Conservation (phyloP, 495 filamentous ascomycete species). For the Penicillium argentinense region DNA sequence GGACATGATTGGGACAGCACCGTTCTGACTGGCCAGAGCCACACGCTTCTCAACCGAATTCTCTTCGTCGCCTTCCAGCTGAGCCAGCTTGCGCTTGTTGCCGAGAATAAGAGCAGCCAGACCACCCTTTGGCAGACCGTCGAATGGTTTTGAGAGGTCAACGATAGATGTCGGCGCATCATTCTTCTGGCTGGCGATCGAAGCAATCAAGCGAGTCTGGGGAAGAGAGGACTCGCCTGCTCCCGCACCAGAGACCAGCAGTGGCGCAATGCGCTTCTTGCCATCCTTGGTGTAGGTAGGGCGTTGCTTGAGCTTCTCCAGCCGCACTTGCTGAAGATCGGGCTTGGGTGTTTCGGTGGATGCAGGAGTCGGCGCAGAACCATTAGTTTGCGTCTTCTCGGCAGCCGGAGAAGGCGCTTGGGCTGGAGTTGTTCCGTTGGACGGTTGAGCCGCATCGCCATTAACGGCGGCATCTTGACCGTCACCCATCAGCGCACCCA, state of each 20-base stretch:
- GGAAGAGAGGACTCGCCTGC: conserved; percentile 84
- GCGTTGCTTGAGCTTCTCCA: conserved; percentile 81
- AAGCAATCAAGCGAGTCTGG: conserved; percentile 76
- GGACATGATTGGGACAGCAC: conserved; percentile 69
- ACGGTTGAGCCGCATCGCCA: conserved; percentile 37
- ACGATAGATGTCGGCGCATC: conserved; percentile 83
- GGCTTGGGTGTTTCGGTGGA: conserved; percentile 54
- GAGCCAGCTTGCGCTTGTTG: conserved; percentile 82
- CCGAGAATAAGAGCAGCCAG: conserved; percentile 81
- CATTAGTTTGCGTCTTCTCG: conserved; percentile 45
- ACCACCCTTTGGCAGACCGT: conserved; percentile 89
- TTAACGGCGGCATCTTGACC: conserved; percentile 41
- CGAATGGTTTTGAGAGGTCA: conserved; percentile 91
- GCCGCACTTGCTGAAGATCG: conserved; percentile 62
- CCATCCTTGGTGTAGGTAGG: conserved; percentile 96
- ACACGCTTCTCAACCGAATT: conserved; percentile 64
- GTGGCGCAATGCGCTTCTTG: conserved; percentile 89
- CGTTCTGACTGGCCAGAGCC: conserved; percentile 54
- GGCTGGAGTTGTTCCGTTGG: conserved; percentile 46
- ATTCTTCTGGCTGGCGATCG: conserved; percentile 57
- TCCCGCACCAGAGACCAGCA: conserved; percentile 83
- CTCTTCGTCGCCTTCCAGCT: conserved; percentile 67
- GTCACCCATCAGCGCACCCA: conserved; percentile 98
- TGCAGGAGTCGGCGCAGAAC: conserved; percentile 29
- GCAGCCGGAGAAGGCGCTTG: conserved; percentile 34